Conservation (phyloP, 805 yeast genomes). For the Candida jianshihensis region DNA sequence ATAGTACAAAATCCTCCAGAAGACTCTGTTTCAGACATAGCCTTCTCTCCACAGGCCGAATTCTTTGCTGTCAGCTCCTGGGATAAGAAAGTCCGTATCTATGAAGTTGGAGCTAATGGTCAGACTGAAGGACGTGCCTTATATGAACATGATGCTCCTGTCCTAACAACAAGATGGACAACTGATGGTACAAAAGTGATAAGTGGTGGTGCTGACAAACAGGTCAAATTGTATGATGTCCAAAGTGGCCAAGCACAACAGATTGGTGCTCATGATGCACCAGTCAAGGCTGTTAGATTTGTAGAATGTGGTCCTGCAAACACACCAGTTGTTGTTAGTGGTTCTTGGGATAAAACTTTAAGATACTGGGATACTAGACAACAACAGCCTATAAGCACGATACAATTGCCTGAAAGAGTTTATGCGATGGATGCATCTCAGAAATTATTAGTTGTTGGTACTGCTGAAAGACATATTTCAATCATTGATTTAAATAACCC, state of each 20-base stretch:
- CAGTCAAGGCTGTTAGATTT: constrained; percentile 67
- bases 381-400: constrained; percentile 72
- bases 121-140: constrained; percentile 82
- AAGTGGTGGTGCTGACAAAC: constrained; percentile 88
- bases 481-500: constrained; percentile 81
- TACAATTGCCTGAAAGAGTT: constrained; percentile 83
- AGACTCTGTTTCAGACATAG: constrained; percentile 77
- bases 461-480: constrained; percentile 81
- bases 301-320: constrained; percentile 84
- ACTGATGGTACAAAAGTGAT: constrained; percentile 81
- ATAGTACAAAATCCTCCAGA: constrained; percentile 78
- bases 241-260: constrained; percentile 77
- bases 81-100: constrained; percentile 92
- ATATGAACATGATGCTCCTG: constrained; percentile 87
- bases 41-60: constrained; percentile 85
- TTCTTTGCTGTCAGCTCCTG: constrained; percentile 76
- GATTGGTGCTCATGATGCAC: constrained; percentile 78
- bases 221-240: constrained; percentile 76
- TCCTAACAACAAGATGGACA: constrained; percentile 75
- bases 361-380: constrained; percentile 93
- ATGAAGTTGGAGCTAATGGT: constrained; percentile 75
- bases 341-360: constrained; percentile 94
- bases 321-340: constrained; percentile 73
- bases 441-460: constrained; percentile 82
- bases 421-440: constrained; percentile 82